Conservation (phyloP, 352 stramenopile genomes). For the Phytophthora niederhauseri region DNA sequence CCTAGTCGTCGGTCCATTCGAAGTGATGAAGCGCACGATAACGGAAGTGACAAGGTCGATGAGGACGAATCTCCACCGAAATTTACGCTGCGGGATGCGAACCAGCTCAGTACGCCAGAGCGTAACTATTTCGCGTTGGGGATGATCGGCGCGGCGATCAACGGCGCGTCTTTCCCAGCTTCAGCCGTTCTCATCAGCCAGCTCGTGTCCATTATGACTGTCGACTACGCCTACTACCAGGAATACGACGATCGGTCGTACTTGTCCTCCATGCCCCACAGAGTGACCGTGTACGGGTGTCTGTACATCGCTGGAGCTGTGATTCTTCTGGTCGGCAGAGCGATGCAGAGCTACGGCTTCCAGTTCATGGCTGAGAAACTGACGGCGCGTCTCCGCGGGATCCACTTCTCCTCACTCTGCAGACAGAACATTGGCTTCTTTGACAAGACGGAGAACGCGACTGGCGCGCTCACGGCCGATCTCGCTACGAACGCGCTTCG, state of each 20-base stretch:
- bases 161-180: conserved; percentile 26
- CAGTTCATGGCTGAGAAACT: conserved; percentile 60
- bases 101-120: conserved; percentile 29
- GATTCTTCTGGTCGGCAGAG: conserved; percentile 32
- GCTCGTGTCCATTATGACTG: conserved; percentile 35
- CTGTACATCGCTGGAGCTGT: conserved; percentile 48
- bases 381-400: conserved; percentile 46
- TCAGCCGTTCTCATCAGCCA: conserved; percentile 32
- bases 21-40: background rate
- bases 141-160: conserved; percentile 28
- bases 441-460: conserved; percentile 32
- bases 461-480: conserved; percentile 47
- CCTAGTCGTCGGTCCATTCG: background rate
- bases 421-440: conserved; percentile 66
- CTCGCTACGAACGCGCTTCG: conserved; percentile 56
- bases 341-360: conserved; percentile 51
- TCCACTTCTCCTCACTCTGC: conserved; percentile 56
- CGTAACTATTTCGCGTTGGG: conserved; percentile 29
- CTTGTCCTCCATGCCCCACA: conserved; percentile 24
- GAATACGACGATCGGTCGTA: conserved; percentile 32
- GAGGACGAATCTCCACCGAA: background rate
- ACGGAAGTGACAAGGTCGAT: background rate
- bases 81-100: conserved; percentile 5
- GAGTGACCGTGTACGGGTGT: conserved; percentile 38
- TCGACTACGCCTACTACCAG: conserved; percentile 38